A percentile compares a stretch with the other conserved stretches of the same genome.
Evolutionary conservation across 768 basidiomycete genomes (phyloP).

Genomic region (Austroboletus festivus): DNA sequence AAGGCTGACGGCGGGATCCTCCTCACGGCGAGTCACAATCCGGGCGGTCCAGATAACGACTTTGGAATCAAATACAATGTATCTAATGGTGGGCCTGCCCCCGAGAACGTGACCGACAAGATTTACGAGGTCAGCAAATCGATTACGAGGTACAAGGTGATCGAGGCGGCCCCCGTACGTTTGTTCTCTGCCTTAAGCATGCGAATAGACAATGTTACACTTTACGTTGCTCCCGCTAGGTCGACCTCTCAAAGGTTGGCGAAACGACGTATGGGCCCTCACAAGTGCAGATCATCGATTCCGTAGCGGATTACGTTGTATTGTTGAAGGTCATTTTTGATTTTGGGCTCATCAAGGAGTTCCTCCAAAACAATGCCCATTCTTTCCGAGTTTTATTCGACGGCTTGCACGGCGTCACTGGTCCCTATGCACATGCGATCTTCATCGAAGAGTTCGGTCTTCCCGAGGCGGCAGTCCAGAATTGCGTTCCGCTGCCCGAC

Average conservation of each 20-base stretch:
- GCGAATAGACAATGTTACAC: no score
- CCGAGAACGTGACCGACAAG: slow-evolving; percentile 93
- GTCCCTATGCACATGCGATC: slow-evolving; percentile 90
- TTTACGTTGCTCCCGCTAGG: slow-evolving; percentile 41
- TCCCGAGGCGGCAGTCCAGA: slow-evolving; percentile 77
- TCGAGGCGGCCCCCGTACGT: slow-evolving; percentile 73
- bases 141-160: slow-evolving; percentile 79
- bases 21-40: slow-evolving; percentile 96
- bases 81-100: slow-evolving; percentile 95
- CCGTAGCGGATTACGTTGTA: slow-evolving; percentile 82
- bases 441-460: slow-evolving; percentile 82
- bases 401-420: slow-evolving; percentile 94
- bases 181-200: slow-evolving; percentile 10
- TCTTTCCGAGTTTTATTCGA: slow-evolving; percentile 91
- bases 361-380: slow-evolving; percentile 66
- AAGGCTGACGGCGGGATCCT: slow-evolving; percentile 97
- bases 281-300: slow-evolving; percentile 88
- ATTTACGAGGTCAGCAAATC: slow-evolving; percentile 91
- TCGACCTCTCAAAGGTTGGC: slow-evolving; percentile 83
- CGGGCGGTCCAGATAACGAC: slow-evolving; percentile 96
- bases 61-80: slow-evolving; percentile 99
- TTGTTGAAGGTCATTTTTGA: slow-evolving; percentile 91
- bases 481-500: slow-evolving; percentile 87
- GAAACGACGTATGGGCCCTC: slow-evolving; percentile 78
- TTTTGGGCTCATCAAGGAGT: slow-evolving; percentile 86